Evolutionary conservation across 2,329 filamentous ascomycete genomes (phyloP), one percentile per base, ranked within the genome.

Genomic region (Blumeria graminis): DNA sequence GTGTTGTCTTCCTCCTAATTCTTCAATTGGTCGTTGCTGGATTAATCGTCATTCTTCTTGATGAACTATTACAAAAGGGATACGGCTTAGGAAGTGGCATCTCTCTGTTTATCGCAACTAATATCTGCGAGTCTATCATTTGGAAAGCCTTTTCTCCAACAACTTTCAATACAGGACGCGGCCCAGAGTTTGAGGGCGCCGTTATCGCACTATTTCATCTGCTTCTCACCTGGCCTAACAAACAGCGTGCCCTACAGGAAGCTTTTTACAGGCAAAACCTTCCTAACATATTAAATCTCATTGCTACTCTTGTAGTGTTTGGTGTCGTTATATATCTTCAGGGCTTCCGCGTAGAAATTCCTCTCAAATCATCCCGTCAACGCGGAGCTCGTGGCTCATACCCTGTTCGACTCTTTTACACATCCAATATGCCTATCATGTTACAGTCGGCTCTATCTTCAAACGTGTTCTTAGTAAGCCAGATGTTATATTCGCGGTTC

Each of bases 361-460:
- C 93, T 61, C 92, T 98, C 78, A 98, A 98, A 82, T 95, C 89
- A 59, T 90, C 88, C 65, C 89, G 92, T 74, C 92, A 98, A 80
- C 89, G 92, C 77, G 92, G 92, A 72, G 92, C 94, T 70, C 90
- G 92, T 67, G 93, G 90, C 67, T 94, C 89, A 43, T 98, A 96
- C 80, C 92, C 92, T 66, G 81, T 98, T 71, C 90, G 93, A 68
- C 86, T 98, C 59, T 98, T 98, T 81, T 98, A 98, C 76, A 98
- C 92, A 69, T 95, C 89, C 71, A 98, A 98, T 84, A 98, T 98
- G 93, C 92, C 92, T 69, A 98, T 98, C 74, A 98, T 98, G 92
- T 79, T 98, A 70, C 93, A 98, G 76, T 96, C 90, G 52, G 92
- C 92, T 64, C 81, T 98, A 64, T 94, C 87, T 63, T 95, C 90